A percentile compares a stretch with the other conserved stretches of the same genome.
phyloP scores from a whole-genome alignment of 768 basidiomycete genomes.

The Leccinum fibrillosum region DNA sequence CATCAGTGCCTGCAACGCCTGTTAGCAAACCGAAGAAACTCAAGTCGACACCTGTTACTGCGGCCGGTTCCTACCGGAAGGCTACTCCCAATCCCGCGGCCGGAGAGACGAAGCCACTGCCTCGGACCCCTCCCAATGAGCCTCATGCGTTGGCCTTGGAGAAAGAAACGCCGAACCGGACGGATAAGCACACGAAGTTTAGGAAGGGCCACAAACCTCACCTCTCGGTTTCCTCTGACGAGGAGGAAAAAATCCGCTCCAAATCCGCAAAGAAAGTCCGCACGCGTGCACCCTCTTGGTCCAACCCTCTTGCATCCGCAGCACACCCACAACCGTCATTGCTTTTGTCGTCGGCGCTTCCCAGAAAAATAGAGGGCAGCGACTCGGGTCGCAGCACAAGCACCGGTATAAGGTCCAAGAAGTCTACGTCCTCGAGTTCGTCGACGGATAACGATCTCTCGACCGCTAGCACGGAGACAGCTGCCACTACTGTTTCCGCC shows the following conservation, averaged over 20 bases:
- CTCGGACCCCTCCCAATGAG: constrained; percentile 27
- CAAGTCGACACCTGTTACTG: constrained; percentile 1
- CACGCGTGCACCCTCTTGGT: constrained; percentile 34
- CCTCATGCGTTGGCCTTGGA: constrained; percentile 2
- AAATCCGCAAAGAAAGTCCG: constrained; percentile 62
- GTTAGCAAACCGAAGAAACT: constrained; percentile 16
- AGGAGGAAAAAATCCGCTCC: constrained; percentile 66
- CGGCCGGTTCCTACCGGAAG: constrained; percentile 5
- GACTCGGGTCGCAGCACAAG: constrained; percentile 20
- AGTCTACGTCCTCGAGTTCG: constrained; percentile 25
- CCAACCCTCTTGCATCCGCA: constrained; percentile 23
- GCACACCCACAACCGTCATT: constrained; percentile 19
- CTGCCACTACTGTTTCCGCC: constrained; percentile 26
- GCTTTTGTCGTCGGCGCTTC: constrained; percentile 21
- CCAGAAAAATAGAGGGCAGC: constrained; percentile 8
- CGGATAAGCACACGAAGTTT: constrained; percentile 13
- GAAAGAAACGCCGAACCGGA: constrained; percentile 20
- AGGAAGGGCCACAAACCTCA: constrained; percentile 36
- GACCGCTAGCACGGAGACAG: constrained; percentile 31
- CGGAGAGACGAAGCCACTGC: constrained; percentile 10
- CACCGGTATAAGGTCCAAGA: constrained; percentile 20
- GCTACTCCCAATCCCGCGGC: not conserved
- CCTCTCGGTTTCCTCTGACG: constrained; percentile 65
- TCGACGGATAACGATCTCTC: constrained; percentile 34
- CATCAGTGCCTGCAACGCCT: constrained; percentile 7